Conservation (phyloP, 2,329 filamentous ascomycete genomes). For the Claviceps citrina region DNA sequence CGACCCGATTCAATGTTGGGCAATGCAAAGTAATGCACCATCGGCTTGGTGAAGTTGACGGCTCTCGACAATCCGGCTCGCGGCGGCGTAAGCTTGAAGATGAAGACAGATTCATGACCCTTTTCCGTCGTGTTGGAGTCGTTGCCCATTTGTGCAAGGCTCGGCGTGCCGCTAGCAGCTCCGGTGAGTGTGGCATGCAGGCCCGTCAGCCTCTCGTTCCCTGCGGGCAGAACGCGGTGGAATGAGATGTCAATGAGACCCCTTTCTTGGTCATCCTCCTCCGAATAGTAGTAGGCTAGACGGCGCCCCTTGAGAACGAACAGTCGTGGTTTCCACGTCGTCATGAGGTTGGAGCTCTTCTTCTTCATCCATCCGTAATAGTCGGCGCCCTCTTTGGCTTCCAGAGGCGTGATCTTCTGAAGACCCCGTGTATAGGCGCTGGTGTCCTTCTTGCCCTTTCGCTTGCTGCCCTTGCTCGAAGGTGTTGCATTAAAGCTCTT, state of each 20-base stretch:
- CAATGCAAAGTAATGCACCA: constrained; percentile 93
- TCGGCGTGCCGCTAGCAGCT: constrained; percentile 47
- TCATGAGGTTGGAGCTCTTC: constrained; percentile 89
- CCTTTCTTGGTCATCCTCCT: constrained; percentile 82
- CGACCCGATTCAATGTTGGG: constrained; percentile 78
- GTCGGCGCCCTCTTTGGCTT: constrained; percentile 75
- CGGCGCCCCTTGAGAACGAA: constrained; percentile 87
- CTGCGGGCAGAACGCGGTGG: constrained; percentile 87
- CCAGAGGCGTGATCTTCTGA: constrained; percentile 62
- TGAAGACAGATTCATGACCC: constrained; percentile 63
- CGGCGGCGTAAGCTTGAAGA: constrained; percentile 93
- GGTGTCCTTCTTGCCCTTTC: constrained; percentile 84
- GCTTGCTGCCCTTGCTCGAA: constrained; percentile 33
- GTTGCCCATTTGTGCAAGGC: constrained; percentile 36
- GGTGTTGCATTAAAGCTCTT: constrained; percentile 39
- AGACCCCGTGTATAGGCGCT: constrained; percentile 85
- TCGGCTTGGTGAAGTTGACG: constrained; percentile 94
- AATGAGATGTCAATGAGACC: constrained; percentile 96
- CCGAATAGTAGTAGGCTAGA: constrained; percentile 90
- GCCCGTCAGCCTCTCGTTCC: constrained; percentile 78
- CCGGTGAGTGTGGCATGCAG: constrained; percentile 86
- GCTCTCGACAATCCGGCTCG: constrained; percentile 74
- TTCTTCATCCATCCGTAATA: constrained; percentile 99
- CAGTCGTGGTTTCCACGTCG: constrained; percentile 92
- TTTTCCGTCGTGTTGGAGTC: constrained; percentile 25